Evolutionary conservation across 345 rosid genomes (phyloP), one percentile per base, ranked within the genome.

Genomic region (Eucalyptus regnans): DNA sequence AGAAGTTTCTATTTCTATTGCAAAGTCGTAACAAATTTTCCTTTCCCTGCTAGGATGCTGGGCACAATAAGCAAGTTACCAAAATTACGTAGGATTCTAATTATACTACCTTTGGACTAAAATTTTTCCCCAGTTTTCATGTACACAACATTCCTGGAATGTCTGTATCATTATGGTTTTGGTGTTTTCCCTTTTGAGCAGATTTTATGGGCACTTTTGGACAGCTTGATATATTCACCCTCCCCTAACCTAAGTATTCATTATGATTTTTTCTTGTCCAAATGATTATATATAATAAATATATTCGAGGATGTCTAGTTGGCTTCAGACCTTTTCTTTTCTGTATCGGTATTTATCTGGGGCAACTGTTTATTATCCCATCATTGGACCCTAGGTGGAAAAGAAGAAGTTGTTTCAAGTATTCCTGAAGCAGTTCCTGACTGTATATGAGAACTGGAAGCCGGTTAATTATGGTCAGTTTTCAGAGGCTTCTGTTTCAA

Each of bases 391-490:
- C 88, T 79, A 95, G 97, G 96, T 79, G 89, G 96, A 95, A 89
- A 95, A 94, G 92, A 93, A 89, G 87, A 95, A 92, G 92, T 64
- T 89, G 86, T 92, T 94, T 88, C 93, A 92, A 88, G 92, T 94
- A 88, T 94, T 95, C 91, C 93, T 95, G 88, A 92, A 94, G 93
- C 95, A 95, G 91, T 94, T 95, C 89, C 88, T 95, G 54, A 84
- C 86, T 58, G 94, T 93, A 64, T 94, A 89, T 93, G 92, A 93
- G 93, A 91, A 94, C 90, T 95, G 96, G 97, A 91, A 92, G 88
- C 97, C 97, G 64, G 91, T 89, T 86, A 87, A 91, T 90, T 89
- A 91, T 84, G 92, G 92, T 88, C 94, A 89, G 86, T 86, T 92
- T 88, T 87, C 90, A 29, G 96, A 93, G 89, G 91, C 90, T 88